phyloP scores from a whole-genome alignment of 306 rosid genomes.

The Crotalaria pallida region DNA sequence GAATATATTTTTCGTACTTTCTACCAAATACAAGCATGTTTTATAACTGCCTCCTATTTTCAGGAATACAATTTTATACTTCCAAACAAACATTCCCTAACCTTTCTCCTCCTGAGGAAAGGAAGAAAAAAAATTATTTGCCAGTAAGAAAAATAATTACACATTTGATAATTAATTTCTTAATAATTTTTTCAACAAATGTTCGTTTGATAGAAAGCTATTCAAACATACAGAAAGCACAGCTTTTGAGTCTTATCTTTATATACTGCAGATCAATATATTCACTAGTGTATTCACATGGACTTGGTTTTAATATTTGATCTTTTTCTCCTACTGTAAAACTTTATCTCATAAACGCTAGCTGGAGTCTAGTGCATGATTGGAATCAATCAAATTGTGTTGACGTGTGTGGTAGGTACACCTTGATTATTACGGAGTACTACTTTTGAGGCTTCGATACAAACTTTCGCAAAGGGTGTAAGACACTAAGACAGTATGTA shows the following conservation, averaged over 20 bases:
- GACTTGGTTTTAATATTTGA: neutral
- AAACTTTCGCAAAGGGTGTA: conserved; percentile 17
- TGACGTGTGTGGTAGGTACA: conserved; percentile 30
- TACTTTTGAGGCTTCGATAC: conserved; percentile 15
- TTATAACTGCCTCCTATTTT: too few relatives aligned
- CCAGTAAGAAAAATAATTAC: too few relatives aligned
- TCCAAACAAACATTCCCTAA: too few relatives aligned
- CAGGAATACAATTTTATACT: too few relatives aligned
- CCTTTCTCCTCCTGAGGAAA: too few relatives aligned
- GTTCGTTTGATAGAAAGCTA: neutral
- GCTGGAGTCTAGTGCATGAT: conserved; percentile 5
- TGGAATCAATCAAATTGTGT: conserved; percentile 26
- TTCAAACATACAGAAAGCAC: neutral
- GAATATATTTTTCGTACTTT: too few relatives aligned
- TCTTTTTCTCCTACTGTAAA: conserved; percentile 14
- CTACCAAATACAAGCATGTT: too few relatives aligned
- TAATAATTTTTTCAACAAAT: neutral
- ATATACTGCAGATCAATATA: neutral
- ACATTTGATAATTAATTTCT: neutral
- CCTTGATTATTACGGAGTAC: conserved; percentile 23
- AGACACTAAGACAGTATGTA: too few relatives aligned
- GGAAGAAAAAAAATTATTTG: too few relatives aligned
- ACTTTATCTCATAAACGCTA: neutral
- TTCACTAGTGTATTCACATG: neutral
- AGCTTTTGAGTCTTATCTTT: neutral